Evolutionary conservation across 805 yeast species (phyloP).

Genomic region (Priceomyces haplophilus): DNA sequence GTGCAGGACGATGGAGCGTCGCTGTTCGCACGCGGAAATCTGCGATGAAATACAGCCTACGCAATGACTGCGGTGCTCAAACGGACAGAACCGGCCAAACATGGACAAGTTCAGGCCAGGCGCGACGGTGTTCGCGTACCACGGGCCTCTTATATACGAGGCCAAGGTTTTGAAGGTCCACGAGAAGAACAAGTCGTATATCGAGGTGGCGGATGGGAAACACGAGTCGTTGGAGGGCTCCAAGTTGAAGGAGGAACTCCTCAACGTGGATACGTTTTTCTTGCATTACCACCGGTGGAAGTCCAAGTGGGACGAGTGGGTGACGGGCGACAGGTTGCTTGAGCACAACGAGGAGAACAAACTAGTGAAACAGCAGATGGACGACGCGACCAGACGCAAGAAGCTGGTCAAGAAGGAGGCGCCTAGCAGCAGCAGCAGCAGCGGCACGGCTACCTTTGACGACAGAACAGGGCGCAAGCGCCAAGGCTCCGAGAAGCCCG

Average conservation of each 20-base stretch:
- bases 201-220: conserved; percentile 40
- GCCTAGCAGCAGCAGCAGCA: not conserved
- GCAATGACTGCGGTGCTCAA: too few relatives aligned
- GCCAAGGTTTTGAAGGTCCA: conserved; percentile 72
- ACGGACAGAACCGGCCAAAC: not conserved
- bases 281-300: conserved; percentile 97
- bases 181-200: conserved; percentile 46
- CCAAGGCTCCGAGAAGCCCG: conserved; percentile 2
- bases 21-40: too few relatives aligned
- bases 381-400: conserved; percentile 22
- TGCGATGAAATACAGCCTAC: too few relatives aligned
- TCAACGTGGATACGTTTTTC: conserved; percentile 46
- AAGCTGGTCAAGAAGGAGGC: conserved; percentile 11
- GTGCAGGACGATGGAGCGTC: too few relatives aligned
- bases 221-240: conserved; percentile 30
- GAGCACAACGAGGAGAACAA: conserved; percentile 68
- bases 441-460: not conserved
- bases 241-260: conserved; percentile 24
- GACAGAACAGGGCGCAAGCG: conserved; percentile 3
- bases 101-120: conserved; percentile 19
- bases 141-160: conserved; percentile 87
- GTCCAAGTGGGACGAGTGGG: conserved; percentile 97
- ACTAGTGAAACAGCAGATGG: conserved; percentile 57
- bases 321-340: conserved; percentile 62
- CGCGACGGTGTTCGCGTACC: conserved; percentile 62